phyloP scores from a whole-genome alignment of 2,329 filamentous ascomycete genomes.

The Trichoderma cornu-damae region DNA sequence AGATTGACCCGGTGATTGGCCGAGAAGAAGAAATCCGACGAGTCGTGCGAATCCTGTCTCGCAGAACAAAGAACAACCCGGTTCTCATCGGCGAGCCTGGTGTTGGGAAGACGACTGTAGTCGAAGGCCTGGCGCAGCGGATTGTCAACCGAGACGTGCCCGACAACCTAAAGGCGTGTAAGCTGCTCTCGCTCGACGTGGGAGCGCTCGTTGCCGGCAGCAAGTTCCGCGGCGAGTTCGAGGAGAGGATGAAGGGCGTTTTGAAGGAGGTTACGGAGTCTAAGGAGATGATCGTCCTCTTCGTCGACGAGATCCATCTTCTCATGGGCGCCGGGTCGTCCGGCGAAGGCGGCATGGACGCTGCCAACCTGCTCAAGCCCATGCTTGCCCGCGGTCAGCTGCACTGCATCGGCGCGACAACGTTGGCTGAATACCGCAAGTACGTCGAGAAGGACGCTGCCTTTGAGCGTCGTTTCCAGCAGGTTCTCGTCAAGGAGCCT shows the following conservation, averaged over 20 bases:
- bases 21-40: constrained; percentile 92
- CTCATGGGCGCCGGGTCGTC: constrained; percentile 95
- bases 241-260: constrained; percentile 98
- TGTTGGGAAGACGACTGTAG: constrained; percentile 97
- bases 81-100: constrained; percentile 96
- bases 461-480: constrained; percentile 97
- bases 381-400: constrained; percentile 96
- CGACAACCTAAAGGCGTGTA: constrained; percentile 89
- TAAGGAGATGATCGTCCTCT: constrained; percentile 94
- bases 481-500: constrained; percentile 95
- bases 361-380: constrained; percentile 93
- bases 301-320: constrained; percentile 97
- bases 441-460: constrained; percentile 99
- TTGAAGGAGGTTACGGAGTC: constrained; percentile 93
- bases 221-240: constrained; percentile 98
- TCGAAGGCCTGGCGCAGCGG: constrained; percentile 89
- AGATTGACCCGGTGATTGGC: constrained; percentile 95
- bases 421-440: constrained; percentile 90
- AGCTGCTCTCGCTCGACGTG: constrained; percentile 89
- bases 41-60: constrained; percentile 84
- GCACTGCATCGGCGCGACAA: constrained; percentile 97
- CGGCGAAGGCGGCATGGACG: constrained; percentile 97
- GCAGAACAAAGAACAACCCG: constrained; percentile 97
- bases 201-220: constrained; percentile 92
- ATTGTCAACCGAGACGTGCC: constrained; percentile 97